These are phyloP conservation scores for Paragyromitra xinjiangensis DNA, from an alignment of 495 filamentous ascomycete genomes.

Conservation along the genomic window DNA sequence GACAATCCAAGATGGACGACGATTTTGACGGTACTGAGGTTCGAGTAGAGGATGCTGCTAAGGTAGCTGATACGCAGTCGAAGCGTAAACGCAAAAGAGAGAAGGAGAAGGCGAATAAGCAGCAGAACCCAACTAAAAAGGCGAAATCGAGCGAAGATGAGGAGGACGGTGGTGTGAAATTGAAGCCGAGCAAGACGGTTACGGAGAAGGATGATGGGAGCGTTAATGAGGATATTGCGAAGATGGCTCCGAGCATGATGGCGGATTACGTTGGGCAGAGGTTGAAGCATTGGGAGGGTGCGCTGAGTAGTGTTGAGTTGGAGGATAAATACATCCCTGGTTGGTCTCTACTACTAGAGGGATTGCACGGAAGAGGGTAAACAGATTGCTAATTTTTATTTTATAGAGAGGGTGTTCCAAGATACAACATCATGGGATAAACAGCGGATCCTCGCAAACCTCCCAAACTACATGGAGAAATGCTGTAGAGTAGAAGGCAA, in stretches of 20 bases:
- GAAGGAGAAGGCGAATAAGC: slow-evolving; percentile 61
- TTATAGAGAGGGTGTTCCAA: slow-evolving; percentile 65
- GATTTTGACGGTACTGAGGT: slow-evolving; percentile 52
- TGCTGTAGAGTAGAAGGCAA: slow-evolving; percentile 34
- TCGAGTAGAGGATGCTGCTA: slow-evolving; percentile 22
- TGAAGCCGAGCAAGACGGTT: slow-evolving; percentile 66
- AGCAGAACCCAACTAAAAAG: slow-evolving; percentile 57
- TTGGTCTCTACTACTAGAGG: slow-evolving; percentile 59
- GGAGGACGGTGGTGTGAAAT: slow-evolving; percentile 53
- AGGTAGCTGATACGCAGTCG: slow-evolving; percentile 8
- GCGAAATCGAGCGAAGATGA: slow-evolving; percentile 51
- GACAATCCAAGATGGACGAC: slow-evolving; percentile 45
- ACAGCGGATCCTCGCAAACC: slow-evolving; percentile 69
- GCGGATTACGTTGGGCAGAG: slow-evolving; percentile 86
- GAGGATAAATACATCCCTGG: slow-evolving; percentile 83
- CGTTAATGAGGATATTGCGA: slow-evolving; percentile 79
- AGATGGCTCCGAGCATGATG: slow-evolving; percentile 82
- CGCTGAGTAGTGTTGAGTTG: slow-evolving; percentile 82
- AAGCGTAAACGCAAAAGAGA: slow-evolving; percentile 65
- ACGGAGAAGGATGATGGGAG: slow-evolving; percentile 66
- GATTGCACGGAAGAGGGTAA: not conserved
- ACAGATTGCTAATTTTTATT: slow-evolving; percentile 4
- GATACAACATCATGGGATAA: slow-evolving; percentile 79
- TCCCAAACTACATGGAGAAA: slow-evolving; percentile 79
- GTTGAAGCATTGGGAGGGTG: slow-evolving; percentile 76